Percentiles rank a stretch among this genome's conserved stretches.
Evolutionary conservation across 768 basidiomycete genomes (phyloP).

Genomic region (Collybia nuda): DNA sequence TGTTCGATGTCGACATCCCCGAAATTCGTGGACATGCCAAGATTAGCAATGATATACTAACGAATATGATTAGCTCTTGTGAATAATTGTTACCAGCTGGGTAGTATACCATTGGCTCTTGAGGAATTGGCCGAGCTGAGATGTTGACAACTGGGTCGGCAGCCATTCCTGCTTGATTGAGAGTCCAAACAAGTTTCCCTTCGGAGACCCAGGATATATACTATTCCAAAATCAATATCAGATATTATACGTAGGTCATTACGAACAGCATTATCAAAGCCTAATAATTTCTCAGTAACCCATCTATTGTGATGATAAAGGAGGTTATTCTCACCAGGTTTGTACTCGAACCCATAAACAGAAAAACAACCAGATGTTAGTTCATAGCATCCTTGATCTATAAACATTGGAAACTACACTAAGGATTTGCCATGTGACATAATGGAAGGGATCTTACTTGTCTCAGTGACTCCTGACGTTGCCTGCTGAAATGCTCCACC

Average conservation of each 20-base stretch:
- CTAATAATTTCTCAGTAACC: conserved; percentile 17
- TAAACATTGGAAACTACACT: not conserved
- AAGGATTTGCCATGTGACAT: not conserved
- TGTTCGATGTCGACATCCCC: conserved; percentile 65
- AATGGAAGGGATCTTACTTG: conserved; percentile 38
- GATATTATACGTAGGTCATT: not conserved
- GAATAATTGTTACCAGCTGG: not conserved
- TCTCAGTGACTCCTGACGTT: conserved; percentile 65
- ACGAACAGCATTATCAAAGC: conserved; percentile 55
- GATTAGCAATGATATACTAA: conserved; percentile 82
- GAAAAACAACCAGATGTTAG: conserved; percentile 51
- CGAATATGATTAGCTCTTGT: conserved; percentile 1
- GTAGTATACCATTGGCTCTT: conserved; percentile 75
- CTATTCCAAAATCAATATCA: conserved; percentile 23
- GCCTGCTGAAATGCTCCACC: conserved; percentile 87
- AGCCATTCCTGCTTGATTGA: conserved; percentile 61
- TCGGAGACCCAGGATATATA: conserved; percentile 83
- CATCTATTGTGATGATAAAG: not conserved
- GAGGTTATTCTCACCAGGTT: conserved; percentile 46
- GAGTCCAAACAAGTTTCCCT: conserved; percentile 64
- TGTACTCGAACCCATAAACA: conserved; percentile 82
- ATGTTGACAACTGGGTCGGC: conserved; percentile 59
- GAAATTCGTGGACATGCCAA: conserved; percentile 85
- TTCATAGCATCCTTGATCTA: conserved; percentile 74
- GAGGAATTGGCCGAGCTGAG: conserved; percentile 65